Base-by-base conservation (phyloP, 768 basidiomycete species). In the Macrolepiota dolichaula region DNA sequence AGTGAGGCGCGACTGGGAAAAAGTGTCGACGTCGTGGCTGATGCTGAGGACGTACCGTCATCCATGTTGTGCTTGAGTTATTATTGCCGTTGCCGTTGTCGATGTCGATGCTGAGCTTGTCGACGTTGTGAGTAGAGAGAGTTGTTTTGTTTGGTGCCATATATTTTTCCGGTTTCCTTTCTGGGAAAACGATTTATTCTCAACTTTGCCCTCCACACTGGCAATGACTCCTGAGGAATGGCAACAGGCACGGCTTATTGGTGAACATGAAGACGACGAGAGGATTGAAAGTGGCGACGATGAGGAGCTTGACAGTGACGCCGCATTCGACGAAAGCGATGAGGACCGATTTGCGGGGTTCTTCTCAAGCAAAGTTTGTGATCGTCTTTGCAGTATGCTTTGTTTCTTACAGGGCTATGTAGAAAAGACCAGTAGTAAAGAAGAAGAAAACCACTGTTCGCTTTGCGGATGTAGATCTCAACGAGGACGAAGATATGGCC, bases 31-130 rank as follows among this genome's bases (percentile, higher is more conserved):
- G 86, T 76, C 79, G 87, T 79, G 77, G 85, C 78, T 83, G 85
- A 87, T 87, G 87, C 80, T 88, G 88, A 81, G 72, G 78, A 89
- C 88, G 88, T 89, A 89, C 88, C 88, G 86, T 89, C 79, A 79
- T 81, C 80, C 80, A 81, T 81, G 44, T 29, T 58, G 57, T 22
- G 24, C 40, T 59, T 59, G 37, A 40, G 75, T 63, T 51, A 62
- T 49, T 47, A 53, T 63, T 59, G 67, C 53, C 46, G 61, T 47
- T 37, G 52, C 62, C 58, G 62, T 19, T 62, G 56, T 59, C n/a
- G 38, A 22, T 44, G 62, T 47, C 15, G 49, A 40, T 44, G 38
- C 22, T n/a, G 51, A 37, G 27, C 47, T 64, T 46, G 55, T 22
- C 46, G 46, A 57, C 55, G 40, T 32, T 38, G 51, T 15, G 54